These are phyloP conservation scores for Tagetes erecta DNA, from an alignment of 129 eudicot genomes.

Conservation along the genomic window DNA sequence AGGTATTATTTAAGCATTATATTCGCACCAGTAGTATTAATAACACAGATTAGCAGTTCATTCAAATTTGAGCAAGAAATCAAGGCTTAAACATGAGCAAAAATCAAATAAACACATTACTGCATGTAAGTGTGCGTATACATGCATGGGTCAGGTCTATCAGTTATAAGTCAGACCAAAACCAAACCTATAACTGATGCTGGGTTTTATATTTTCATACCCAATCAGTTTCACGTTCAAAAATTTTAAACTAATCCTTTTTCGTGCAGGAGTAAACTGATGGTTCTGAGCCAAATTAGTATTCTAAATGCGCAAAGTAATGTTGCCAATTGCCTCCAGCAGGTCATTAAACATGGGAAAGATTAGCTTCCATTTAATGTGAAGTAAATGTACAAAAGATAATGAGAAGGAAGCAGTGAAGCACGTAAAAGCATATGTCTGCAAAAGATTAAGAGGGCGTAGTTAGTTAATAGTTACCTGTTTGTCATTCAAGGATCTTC, in stretches of 20 bases:
- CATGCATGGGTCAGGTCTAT: no score
- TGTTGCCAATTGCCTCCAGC: background rate
- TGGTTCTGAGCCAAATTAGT: no score
- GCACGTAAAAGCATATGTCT: background rate
- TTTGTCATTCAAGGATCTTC: background rate
- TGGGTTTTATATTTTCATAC: background rate
- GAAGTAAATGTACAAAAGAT: background rate
- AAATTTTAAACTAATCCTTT: background rate
- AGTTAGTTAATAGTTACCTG: slow-evolving; percentile 3
- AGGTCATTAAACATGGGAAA: background rate
- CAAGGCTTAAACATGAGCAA: no score
- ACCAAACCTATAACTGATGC: background rate
- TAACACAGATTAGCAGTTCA: no score
- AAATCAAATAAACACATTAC: no score
- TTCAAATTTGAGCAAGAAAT: no score
- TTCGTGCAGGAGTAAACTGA: no score
- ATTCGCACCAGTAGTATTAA: no score
- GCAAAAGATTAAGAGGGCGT: background rate
- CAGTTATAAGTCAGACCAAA: no score
- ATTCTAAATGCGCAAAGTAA: no score
- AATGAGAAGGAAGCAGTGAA: background rate
- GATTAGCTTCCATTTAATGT: background rate
- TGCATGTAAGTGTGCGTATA: no score
- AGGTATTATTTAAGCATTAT: no score
- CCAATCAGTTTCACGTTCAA: background rate